Conservation (phyloP, 371 early-diverging fungal genomes). For the Circinella minor region DNA sequence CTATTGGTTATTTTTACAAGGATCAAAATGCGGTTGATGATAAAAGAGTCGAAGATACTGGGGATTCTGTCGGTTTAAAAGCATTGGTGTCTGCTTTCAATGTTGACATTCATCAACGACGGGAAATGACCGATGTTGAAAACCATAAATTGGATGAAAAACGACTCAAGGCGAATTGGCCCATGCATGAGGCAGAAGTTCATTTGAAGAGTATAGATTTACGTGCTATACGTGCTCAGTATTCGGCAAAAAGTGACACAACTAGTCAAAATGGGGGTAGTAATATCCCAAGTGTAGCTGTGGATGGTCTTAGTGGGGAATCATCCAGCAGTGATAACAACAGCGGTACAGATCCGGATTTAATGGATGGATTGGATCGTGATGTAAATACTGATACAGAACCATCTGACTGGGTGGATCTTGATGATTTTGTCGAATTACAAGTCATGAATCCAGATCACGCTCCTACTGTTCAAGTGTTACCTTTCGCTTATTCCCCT, state of each 20-base stretch:
- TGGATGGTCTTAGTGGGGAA: constrained; percentile 12
- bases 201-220: constrained; percentile 52
- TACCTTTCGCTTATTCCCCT: constrained; percentile 68
- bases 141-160: constrained; percentile 38
- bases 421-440: constrained; percentile 54
- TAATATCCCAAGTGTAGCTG: background rate
- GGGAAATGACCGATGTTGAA: constrained; percentile 36
- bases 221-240: constrained; percentile 43
- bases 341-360: constrained; percentile 28
- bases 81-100: constrained; percentile 46
- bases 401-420: constrained; percentile 50
- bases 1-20: constrained; percentile 46
- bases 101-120: constrained; percentile 54
- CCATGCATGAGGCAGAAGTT: constrained; percentile 52
- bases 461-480: constrained; percentile 45
- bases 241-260: background rate
- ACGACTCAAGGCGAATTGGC: constrained; percentile 52
- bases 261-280: background rate
- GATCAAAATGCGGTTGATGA: constrained; percentile 33
- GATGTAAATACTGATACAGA: constrained; percentile 43
- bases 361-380: constrained; percentile 43
- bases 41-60: constrained; percentile 27
- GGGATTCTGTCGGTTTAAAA: constrained; percentile 51
- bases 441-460: constrained; percentile 21
- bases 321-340: constrained; percentile 12